Evolutionary conservation across 2,329 filamentous ascomycete species (phyloP).

Genomic region (Colletotrichum eremochloae): DNA sequence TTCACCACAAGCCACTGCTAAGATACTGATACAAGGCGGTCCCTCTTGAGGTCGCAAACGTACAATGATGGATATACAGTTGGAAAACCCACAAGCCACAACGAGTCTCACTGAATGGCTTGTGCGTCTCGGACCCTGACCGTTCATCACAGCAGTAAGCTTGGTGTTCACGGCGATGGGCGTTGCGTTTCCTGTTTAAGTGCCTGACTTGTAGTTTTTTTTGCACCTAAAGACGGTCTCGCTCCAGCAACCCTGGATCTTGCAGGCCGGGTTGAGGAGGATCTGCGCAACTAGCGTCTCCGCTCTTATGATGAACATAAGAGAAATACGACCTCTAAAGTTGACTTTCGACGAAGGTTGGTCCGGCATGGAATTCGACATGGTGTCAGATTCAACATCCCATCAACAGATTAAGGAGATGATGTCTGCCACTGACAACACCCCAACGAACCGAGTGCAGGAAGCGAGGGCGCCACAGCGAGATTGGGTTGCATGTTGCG

Average conservation of each 20-base stretch:
- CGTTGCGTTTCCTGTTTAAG: conserved; percentile 7
- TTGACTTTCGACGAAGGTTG: background rate
- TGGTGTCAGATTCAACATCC: background rate
- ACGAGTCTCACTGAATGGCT: too few relatives aligned
- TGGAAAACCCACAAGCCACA: too few relatives aligned
- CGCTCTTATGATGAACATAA: conserved; percentile 17
- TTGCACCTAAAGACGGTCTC: conserved; percentile 6
- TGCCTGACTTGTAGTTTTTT: conserved; percentile 10
- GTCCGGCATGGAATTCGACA: background rate
- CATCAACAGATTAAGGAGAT: background rate
- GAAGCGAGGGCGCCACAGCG: background rate
- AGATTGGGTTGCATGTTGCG: background rate
- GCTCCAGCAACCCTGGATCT: conserved; percentile 14
- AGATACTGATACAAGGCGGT: too few relatives aligned
- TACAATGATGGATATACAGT: too few relatives aligned
- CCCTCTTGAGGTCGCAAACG: too few relatives aligned
- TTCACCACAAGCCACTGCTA: too few relatives aligned
- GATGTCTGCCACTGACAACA: background rate
- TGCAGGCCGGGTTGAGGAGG: conserved; percentile 11
- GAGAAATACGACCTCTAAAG: background rate
- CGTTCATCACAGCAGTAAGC: background rate
- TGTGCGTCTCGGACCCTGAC: background rate
- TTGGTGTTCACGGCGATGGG: background rate
- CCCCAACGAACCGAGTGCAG: background rate
- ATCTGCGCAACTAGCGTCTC: conserved; percentile 32